phyloP scores from a whole-genome alignment of 2,329 filamentous ascomycete genomes.

The Neobulgaria alba region DNA sequence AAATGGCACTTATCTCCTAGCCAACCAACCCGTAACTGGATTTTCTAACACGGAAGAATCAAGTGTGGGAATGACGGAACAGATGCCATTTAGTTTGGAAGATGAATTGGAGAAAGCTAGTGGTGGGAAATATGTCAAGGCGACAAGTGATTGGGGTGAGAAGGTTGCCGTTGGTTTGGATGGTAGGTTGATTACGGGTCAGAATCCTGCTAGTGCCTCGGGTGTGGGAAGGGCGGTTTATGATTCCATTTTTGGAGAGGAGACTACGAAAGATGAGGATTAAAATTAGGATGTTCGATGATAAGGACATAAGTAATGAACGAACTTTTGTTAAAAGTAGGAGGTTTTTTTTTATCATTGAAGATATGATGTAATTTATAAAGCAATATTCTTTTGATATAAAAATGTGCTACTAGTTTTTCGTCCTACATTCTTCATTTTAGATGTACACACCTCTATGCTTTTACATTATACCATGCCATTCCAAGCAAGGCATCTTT shows the following conservation, averaged over 20 bases:
- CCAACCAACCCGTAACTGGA: slow-evolving; percentile 49
- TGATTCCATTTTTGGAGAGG: too few relatives aligned
- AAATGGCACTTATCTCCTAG: slow-evolving; percentile 44
- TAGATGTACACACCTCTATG: slow-evolving; percentile 5
- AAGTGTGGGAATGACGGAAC: slow-evolving; percentile 31
- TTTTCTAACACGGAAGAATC: slow-evolving; percentile 46
- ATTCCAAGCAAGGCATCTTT: slow-evolving; percentile 26
- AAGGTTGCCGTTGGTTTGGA: slow-evolving; percentile 32
- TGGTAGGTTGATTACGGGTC: slow-evolving; percentile 33
- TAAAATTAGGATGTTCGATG: too few relatives aligned
- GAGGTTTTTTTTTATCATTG: too few relatives aligned
- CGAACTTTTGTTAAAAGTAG: too few relatives aligned
- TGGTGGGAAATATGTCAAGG: slow-evolving; percentile 47
- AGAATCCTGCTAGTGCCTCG: slow-evolving; percentile 34
- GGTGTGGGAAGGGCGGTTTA: slow-evolving; percentile 30
- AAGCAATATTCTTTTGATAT: too few relatives aligned
- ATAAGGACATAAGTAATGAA: too few relatives aligned
- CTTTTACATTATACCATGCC: slow-evolving; percentile 27
- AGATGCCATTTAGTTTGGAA: slow-evolving; percentile 53
- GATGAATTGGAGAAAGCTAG: slow-evolving; percentile 39
- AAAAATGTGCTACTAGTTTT: neutral
- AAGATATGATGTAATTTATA: too few relatives aligned
- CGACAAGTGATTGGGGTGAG: slow-evolving; percentile 33
- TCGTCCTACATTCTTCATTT: neutral
- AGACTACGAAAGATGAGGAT: too few relatives aligned